Conservation (phyloP, 1,284 basidiomycete genomes). For the Volvariella volvacea region DNA sequence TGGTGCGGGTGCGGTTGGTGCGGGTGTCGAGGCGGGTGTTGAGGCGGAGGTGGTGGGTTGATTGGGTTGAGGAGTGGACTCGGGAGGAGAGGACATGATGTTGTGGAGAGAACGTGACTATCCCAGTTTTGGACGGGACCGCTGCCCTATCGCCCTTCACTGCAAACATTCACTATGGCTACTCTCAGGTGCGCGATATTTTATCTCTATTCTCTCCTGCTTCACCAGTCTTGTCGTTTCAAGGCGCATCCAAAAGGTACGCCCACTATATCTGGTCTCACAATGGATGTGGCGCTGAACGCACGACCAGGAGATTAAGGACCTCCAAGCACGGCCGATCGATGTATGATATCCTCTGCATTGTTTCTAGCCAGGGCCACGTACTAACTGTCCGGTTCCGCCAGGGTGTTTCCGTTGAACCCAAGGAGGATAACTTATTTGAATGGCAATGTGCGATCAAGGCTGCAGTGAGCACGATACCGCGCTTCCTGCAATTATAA, state of each 20-base stretch:
- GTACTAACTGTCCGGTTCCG: too few species aligned
- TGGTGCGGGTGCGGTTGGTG: background rate
- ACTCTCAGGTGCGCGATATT: conserved; percentile 44
- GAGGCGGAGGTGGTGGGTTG: background rate
- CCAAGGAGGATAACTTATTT: conserved; percentile 69
- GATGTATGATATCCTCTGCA: conserved; percentile 33
- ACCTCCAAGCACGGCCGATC: conserved; percentile 54
- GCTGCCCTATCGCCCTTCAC: background rate
- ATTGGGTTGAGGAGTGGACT: conserved; percentile 2
- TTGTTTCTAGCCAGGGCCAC: conserved; percentile 7
- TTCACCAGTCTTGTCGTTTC: conserved; percentile 8
- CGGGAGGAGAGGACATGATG: background rate
- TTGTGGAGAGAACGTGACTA: conserved; percentile 1
- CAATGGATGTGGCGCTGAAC: conserved; percentile 11
- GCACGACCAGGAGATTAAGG: conserved; percentile 48
- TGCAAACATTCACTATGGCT: conserved; percentile 35
- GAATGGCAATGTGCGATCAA: conserved; percentile 76
- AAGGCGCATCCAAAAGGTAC: conserved; percentile 68
- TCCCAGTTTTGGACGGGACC: background rate
- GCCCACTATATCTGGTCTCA: conserved; percentile 5
- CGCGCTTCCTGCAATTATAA: conserved; percentile 3
- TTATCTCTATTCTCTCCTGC: conserved; percentile 10
- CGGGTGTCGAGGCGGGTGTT: background rate
- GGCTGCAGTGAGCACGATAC: conserved; percentile 58
- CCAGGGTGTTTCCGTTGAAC: conserved; percentile 59